Percentiles rank a stretch among this genome's conserved stretches.
Conservation (phyloP, 768 basidiomycete species). For the Lactarius hengduanensis region DNA sequence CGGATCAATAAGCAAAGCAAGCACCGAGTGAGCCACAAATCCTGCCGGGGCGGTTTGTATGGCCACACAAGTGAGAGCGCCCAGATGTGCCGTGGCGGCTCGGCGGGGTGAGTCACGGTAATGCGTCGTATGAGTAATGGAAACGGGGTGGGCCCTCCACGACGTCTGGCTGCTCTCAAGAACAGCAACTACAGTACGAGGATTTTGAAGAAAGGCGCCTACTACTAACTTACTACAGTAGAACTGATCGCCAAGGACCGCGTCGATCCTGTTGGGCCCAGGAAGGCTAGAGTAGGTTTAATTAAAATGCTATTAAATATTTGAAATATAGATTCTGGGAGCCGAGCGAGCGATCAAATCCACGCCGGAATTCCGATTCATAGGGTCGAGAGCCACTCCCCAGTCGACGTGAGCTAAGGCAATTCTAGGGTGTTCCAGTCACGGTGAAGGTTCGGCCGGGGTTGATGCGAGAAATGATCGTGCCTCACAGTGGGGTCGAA, state of each 20-base stretch:
- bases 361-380: background rate
- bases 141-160: background rate
- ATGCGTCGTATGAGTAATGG: background rate
- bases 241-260: background rate
- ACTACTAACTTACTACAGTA: too few relatives aligned
- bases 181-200: background rate
- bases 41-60: background rate
- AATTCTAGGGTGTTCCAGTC: background rate
- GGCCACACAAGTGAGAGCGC: background rate
- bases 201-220: background rate
- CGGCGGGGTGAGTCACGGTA: background rate
- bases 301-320: background rate
- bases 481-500: background rate
- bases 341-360: background rate
- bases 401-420: background rate
- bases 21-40: background rate
- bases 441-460: background rate
- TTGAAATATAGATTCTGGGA: background rate
- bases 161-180: background rate
- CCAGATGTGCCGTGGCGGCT: background rate
- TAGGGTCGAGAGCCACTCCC: background rate
- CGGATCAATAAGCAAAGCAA: background rate
- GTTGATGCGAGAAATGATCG: background rate
- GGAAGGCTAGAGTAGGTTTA: background rate
- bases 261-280: background rate